A percentile compares a stretch with the other conserved stretches of the same genome.
These are phyloP conservation scores for Pyrenochaeta sp. DNA, from an alignment of 2,329 filamentous ascomycete genomes.

Conservation along the genomic window DNA sequence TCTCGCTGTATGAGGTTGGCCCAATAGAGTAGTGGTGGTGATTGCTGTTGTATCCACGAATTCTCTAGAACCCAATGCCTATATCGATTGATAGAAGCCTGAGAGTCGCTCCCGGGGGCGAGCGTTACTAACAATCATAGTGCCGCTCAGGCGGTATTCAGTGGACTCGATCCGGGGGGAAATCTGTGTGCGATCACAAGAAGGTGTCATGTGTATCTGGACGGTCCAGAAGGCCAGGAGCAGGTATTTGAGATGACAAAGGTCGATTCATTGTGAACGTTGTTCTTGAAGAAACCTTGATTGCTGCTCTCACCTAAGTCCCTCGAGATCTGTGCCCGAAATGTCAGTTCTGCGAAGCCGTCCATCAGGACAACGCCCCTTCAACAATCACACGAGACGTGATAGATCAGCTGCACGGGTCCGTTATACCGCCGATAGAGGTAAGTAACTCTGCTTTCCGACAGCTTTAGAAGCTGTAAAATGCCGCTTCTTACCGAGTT, in stretches of 20 bases:
- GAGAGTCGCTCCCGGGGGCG: neutral
- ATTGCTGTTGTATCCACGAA: neutral
- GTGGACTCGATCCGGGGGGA: constrained; percentile 1
- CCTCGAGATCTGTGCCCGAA: neutral
- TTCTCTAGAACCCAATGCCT: neutral
- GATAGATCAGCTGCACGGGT: neutral
- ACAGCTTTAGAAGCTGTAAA: neutral
- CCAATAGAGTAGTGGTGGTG: neutral
- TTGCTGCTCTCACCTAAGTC: neutral
- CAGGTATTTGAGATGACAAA: neutral
- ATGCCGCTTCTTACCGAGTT: neutral
- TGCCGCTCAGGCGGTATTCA: neutral
- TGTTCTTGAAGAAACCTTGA: neutral
- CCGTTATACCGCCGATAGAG: neutral
- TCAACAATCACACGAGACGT: neutral
- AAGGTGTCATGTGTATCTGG: neutral
- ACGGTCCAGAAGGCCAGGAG: neutral
- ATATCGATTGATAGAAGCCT: neutral
- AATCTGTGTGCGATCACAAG: neutral
- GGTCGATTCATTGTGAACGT: neutral
- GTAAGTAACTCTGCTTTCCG: neutral
- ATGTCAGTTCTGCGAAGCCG: neutral
- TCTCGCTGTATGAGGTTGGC: neutral
- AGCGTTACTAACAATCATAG: neutral
- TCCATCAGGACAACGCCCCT: neutral